These are phyloP conservation scores for Erodium texanum DNA, from an alignment of 441 rosid species.

Conservation along the genomic window DNA sequence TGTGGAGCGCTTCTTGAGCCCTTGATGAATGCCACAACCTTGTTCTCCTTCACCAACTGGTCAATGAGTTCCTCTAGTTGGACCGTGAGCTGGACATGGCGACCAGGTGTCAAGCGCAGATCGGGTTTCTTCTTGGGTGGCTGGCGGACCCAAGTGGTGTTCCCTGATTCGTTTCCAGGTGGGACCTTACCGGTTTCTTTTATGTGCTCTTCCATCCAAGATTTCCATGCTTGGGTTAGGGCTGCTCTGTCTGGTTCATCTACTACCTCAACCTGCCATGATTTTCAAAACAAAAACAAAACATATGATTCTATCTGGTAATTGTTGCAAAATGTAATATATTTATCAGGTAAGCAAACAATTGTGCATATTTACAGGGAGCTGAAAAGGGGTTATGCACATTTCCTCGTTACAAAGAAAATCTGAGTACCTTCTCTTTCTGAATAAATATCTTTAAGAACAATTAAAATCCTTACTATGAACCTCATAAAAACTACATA, in stretches of 20 bases:
- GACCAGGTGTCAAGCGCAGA: constrained; percentile 80
- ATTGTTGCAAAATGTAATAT: no score
- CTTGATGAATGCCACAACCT: constrained; percentile 80
- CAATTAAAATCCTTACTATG: no score
- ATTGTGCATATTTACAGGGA: neutral
- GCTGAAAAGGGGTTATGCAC: neutral
- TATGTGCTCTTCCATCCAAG: constrained; percentile 90
- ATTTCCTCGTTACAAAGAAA: no score
- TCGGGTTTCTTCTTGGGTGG: constrained; percentile 63
- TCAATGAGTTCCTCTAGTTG: constrained; percentile 61
- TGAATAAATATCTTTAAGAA: no score
- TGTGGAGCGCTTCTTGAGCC: constrained; percentile 79
- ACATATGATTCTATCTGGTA: no score
- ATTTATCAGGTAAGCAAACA: neutral
- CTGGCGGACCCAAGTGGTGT: constrained; percentile 63
- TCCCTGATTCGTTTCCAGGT: constrained; percentile 77
- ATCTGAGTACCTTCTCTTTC: no score
- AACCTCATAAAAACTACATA: no score
- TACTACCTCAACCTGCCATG: constrained; percentile 52
- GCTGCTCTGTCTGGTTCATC: constrained; percentile 54
- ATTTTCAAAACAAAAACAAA: constrained; percentile 4
- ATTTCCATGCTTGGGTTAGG: constrained; percentile 76
- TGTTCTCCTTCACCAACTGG: constrained; percentile 66
- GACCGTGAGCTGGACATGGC: constrained; percentile 62
- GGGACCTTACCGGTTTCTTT: constrained; percentile 69